These are phyloP conservation scores for Jatropha multifida DNA, from an alignment of 441 rosid species.

Conservation along the genomic window DNA sequence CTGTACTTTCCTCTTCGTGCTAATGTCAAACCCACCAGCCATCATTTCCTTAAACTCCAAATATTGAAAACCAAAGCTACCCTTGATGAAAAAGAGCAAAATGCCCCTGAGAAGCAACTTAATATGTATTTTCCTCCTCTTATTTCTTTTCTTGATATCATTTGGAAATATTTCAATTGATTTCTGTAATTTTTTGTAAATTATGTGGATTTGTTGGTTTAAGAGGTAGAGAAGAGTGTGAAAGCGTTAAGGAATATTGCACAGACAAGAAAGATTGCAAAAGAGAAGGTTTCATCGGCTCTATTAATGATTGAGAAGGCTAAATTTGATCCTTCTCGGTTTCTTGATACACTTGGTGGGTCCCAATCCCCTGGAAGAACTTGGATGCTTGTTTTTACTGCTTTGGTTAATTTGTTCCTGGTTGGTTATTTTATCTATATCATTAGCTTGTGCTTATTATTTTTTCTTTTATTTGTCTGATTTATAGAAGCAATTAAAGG, in stretches of 20 bases:
- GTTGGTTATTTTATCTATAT: background rate
- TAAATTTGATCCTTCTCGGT: slow-evolving; percentile 64
- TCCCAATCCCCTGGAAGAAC: slow-evolving; percentile 79
- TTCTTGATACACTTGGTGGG: slow-evolving; percentile 78
- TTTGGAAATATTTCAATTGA: background rate
- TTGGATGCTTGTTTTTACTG: slow-evolving; percentile 95
- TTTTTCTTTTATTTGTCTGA: background rate
- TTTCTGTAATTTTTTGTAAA: background rate
- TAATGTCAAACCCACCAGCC: slow-evolving; percentile 9
- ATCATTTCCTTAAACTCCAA: slow-evolving; percentile 7
- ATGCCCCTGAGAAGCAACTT: slow-evolving; percentile 27
- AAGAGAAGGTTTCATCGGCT: slow-evolving; percentile 62
- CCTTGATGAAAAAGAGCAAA: slow-evolving; percentile 45
- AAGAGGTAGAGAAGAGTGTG: slow-evolving; percentile 63
- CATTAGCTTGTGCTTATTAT: slow-evolving; percentile 15
- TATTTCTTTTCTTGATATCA: background rate
- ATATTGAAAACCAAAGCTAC: slow-evolving; percentile 45
- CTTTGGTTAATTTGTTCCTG: slow-evolving; percentile 47
- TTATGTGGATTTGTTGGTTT: slow-evolving; percentile 17
- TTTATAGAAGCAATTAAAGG: slow-evolving; percentile 58
- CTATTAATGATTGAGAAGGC: slow-evolving; percentile 73
- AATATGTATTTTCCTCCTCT: slow-evolving; percentile 28
- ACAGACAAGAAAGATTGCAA: slow-evolving; percentile 67
- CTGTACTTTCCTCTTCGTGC: slow-evolving; percentile 14
- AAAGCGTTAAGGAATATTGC: slow-evolving; percentile 70